These are phyloP conservation scores for Hemileccinum impolitum DNA, from an alignment of 768 basidiomycete species.

Conservation along the genomic window DNA sequence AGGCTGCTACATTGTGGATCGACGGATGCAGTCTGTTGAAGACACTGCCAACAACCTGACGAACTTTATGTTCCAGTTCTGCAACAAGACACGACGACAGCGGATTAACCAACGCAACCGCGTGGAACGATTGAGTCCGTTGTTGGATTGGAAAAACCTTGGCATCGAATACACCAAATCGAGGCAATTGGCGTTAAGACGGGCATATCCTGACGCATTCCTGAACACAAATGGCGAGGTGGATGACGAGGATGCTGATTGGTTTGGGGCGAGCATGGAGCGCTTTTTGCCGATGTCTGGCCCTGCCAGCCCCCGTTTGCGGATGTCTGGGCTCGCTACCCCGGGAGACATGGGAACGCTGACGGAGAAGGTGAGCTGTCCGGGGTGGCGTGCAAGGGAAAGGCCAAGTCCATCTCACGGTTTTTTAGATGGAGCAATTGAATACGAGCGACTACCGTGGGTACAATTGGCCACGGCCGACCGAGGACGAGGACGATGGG, in stretches of 20 bases:
- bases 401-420: neutral
- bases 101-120: slow-evolving; percentile 98
- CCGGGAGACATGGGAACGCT: slow-evolving; percentile 92
- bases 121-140: slow-evolving; percentile 87
- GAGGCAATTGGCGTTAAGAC: slow-evolving; percentile 82
- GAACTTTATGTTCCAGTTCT: slow-evolving; percentile 71
- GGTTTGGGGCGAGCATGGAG: slow-evolving; percentile 54
- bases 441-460: slow-evolving; percentile 80
- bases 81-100: slow-evolving; percentile 85
- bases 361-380: slow-evolving; percentile 66
- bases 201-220: slow-evolving; percentile 96
- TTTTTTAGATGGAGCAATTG: slow-evolving; percentile 75
- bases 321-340: slow-evolving; percentile 73
- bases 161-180: slow-evolving; percentile 98
- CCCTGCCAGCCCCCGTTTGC: slow-evolving; percentile 84
- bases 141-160: slow-evolving; percentile 98
- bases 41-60: slow-evolving; percentile 87
- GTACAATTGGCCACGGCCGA: slow-evolving; percentile 51
- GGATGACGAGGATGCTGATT: slow-evolving; percentile 41
- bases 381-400: neutral
- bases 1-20: slow-evolving; percentile 95
- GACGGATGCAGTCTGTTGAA: slow-evolving; percentile 84
- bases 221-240: slow-evolving; percentile 52
- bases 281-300: slow-evolving; percentile 69
- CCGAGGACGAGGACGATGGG: slow-evolving; percentile 84